A percentile compares a stretch with the other conserved stretches of the same genome.
Conservation (phyloP, 306 rosid genomes). For the Mimosa pudica region DNA sequence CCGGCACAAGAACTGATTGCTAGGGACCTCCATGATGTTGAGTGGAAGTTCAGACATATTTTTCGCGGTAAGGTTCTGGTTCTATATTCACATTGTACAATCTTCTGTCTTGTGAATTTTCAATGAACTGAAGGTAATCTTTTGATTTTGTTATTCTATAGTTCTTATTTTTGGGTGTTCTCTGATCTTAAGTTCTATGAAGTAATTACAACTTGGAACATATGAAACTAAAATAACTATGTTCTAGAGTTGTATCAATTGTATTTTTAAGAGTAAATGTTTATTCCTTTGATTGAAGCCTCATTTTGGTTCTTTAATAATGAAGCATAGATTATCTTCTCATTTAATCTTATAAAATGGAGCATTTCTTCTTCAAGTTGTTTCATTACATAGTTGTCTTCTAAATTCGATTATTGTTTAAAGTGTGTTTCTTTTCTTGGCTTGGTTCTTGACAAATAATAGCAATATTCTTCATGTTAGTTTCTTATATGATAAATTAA, state of each 20-base stretch:
- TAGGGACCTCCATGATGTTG: slow-evolving; percentile 89
- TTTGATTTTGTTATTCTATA: slow-evolving; percentile 3
- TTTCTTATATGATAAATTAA: not conserved
- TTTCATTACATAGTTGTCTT: not conserved
- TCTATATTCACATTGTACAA: not conserved
- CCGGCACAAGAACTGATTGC: slow-evolving; percentile 95
- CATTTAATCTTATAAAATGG: not conserved
- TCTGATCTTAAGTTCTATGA: not conserved
- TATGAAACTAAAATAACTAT: not conserved
- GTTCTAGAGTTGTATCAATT: not conserved
- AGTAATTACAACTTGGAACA: not conserved
- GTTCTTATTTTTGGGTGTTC: not conserved
- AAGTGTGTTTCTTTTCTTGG: not conserved
- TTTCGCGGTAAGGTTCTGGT: slow-evolving; percentile 62
- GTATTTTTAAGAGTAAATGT: not conserved
- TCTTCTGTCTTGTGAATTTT: slow-evolving; percentile 17
- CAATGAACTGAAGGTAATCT: not conserved
- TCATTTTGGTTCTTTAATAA: not conserved
- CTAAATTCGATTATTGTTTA: not conserved
- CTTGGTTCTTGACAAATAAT: not conserved
- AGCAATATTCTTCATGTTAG: not conserved
- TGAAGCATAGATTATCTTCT: not conserved
- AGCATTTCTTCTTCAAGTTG: too few species aligned
- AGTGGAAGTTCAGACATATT: slow-evolving; percentile 93
- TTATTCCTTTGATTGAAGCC: not conserved